Evolutionary conservation across 2,329 filamentous ascomycete species (phyloP), one percentile per base, ranked within the genome.

Genomic region (Xylariaceae sp.): DNA sequence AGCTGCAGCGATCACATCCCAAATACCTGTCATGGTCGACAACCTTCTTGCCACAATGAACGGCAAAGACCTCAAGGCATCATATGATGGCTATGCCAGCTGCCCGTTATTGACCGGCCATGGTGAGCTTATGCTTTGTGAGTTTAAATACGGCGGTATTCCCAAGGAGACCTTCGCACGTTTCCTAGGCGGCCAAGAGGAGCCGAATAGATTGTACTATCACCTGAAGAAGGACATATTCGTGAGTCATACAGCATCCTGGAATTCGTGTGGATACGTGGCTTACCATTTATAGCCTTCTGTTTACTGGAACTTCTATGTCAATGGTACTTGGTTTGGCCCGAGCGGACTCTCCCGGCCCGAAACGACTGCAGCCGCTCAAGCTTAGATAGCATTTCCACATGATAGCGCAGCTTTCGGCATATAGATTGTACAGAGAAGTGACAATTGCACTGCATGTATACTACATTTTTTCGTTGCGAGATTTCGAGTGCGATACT

Each of bases 131-230:
- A 64, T 72, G 62, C 64, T 72, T 38, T 67, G 65, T 49, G 68
- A 72, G 60, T 72, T 72, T 60, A 69, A 68, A 59, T 72, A 72
- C 41, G 68, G 65, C 24, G 68, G 67, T 22, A 62, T 65, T 34
- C 68, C 68, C 9, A 64, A 68, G 49, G 68, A 72, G 62, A 71
- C 68, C 0, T 72, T 72, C 42, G 59, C 52, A 22, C 36, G 41
- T 19, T 49, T 60, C 30, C 43, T 62, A 15, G 60, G 62, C 15
- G 64, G 65, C 44, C 68, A 72, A 54, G 63, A 62, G 30, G 53
- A 53, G n/a, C 68, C 68, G 0, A 55, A 55, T 1, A 50, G 61
- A 19, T 47, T 57, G 2, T 71, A 64, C 49, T 71, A 69, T 44
- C 59, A 68, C 47, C 45, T 71, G 30, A 72, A 71, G 57, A 72